Base-by-base conservation (phyloP, 352 stramenopile genomes). In the Pythium utonaiense region DNA sequence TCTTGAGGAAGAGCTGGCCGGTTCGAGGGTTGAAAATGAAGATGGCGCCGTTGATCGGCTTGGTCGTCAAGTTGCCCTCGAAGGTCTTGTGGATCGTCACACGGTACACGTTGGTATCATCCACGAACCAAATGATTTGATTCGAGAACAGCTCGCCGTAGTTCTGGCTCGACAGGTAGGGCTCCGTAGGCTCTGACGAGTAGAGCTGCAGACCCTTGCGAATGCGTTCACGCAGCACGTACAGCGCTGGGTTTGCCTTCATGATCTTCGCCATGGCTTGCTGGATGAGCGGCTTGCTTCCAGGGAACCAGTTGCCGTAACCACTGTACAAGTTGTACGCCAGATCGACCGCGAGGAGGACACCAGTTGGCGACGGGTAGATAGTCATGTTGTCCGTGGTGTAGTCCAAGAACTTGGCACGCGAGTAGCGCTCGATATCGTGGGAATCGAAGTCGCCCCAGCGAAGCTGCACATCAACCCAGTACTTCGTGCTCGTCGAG, bases 251-350 rank as follows among this genome's bases (percentile, higher is more conserved):
- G 74, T 99, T 99, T 3, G 97, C 97, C 81, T 99, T 99, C 83
- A 99, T 99, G 70, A 99, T 99, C 83, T 99, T 99, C 33, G 97
- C 97, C 97, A 99, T 99, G 8, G 97, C 97, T 86, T 99, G 97
- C 72, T 99, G 97, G 74, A 99, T 89, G 9, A 99, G 79, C 7
- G 97, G 96, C 74, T 99, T 99, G 59, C 93, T 97, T 28, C 98
- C 97, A 31, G 97, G 96, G 79, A 99, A 99, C 85, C 97, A 99
- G 71, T 99, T 99, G 36, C 98, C 98, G 71, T 99, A 99, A 13
- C 97, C 98, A 64, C 91, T 98, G 85, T 99, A 99, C 51, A 99
- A 71, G 62, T 99, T 99, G 83, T 99, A 99, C 24, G 97, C 97
- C 31, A 99, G 80, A 74, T 99, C 98, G 45, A 99, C 87, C 0